Percentiles rank a stretch among this genome's conserved stretches.
Evolutionary conservation across 1,284 basidiomycete species (phyloP).

Genomic region (Microbotryomycetes sp.): DNA sequence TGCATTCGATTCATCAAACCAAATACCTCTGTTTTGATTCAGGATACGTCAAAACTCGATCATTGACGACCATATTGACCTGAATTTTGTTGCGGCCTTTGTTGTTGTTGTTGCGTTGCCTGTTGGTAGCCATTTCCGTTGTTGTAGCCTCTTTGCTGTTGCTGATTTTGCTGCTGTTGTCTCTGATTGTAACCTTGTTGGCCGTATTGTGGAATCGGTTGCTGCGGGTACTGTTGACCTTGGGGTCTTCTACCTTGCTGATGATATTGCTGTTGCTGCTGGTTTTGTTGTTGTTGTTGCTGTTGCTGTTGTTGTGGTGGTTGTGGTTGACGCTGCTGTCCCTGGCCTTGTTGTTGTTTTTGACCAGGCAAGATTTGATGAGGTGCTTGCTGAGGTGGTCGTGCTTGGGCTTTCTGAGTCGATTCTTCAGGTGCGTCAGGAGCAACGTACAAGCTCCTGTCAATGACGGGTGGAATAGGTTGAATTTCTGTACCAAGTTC

Average conservation of each 20-base stretch:
- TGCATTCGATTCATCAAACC: too few relatives aligned
- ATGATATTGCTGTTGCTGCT: not conserved
- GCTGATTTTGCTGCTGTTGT: not conserved
- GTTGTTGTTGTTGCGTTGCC: constrained; percentile 1
- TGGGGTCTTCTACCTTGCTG: constrained; percentile 8
- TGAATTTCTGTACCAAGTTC: constrained; percentile 97
- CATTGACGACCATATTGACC: not conserved
- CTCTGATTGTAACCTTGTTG: not conserved
- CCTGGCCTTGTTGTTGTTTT: constrained; percentile 1
- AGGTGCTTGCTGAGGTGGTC: not conserved
- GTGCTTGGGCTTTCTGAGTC: not conserved
- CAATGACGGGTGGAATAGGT: constrained; percentile 70
- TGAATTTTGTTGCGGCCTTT: not conserved
- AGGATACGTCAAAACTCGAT: too few relatives aligned
- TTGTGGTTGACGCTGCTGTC: constrained; percentile 4
- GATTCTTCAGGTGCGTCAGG: constrained; percentile 15
- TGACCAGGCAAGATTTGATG: not conserved
- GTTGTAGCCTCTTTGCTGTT: constrained; percentile 3
- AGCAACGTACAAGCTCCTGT: constrained; percentile 32
- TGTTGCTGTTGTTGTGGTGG: not conserved
- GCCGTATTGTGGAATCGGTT: not conserved
- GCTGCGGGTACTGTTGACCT: not conserved
- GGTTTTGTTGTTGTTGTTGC: not conserved
- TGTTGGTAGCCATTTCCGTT: not conserved
- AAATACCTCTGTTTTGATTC: too few relatives aligned